A percentile compares a stretch with the other conserved stretches of the same genome.
phyloP scores from a whole-genome alignment of 768 basidiomycete species.

The Hortiboletus campestris region DNA sequence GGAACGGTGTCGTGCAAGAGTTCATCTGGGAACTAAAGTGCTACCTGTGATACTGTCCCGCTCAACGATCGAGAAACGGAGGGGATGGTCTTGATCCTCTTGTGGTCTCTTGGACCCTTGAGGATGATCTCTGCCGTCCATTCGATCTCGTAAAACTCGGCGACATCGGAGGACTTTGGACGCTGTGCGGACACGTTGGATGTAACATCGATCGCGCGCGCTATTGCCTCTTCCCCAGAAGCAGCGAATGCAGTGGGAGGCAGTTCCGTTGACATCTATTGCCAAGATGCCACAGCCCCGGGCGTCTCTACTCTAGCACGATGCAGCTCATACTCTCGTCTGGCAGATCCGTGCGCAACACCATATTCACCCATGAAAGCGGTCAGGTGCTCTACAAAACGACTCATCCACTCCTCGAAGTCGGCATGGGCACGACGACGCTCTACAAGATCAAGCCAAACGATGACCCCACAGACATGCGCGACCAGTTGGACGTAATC shows the following conservation, averaged over 20 bases:
- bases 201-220: constrained; percentile 49
- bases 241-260: constrained; percentile 43
- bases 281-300: neutral
- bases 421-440: constrained; percentile 20
- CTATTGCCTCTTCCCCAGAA: constrained; percentile 64
- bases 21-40: constrained; percentile 95
- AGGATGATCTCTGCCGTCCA: constrained; percentile 61
- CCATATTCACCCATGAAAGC: constrained; percentile 21
- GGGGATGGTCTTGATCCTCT: constrained; percentile 52
- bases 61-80: neutral
- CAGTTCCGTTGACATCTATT: constrained; percentile 10
- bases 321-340: constrained; percentile 28
- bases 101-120: constrained; percentile 60
- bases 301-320: too few relatives aligned
- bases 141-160: constrained; percentile 73
- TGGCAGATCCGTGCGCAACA: constrained; percentile 17
- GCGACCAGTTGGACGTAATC: constrained; percentile 30
- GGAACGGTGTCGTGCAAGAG: constrained; percentile 83
- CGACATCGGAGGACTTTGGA: constrained; percentile 40
- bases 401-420: constrained; percentile 10
- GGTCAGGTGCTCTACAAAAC: constrained; percentile 34
- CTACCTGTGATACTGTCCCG: constrained; percentile 49
- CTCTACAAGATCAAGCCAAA: constrained; percentile 26
- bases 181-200: constrained; percentile 37
- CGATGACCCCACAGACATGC: constrained; percentile 21